Evolutionary conservation across 2,329 filamentous ascomycete species (phyloP).

Genomic region (Aspergillus sp.): DNA sequence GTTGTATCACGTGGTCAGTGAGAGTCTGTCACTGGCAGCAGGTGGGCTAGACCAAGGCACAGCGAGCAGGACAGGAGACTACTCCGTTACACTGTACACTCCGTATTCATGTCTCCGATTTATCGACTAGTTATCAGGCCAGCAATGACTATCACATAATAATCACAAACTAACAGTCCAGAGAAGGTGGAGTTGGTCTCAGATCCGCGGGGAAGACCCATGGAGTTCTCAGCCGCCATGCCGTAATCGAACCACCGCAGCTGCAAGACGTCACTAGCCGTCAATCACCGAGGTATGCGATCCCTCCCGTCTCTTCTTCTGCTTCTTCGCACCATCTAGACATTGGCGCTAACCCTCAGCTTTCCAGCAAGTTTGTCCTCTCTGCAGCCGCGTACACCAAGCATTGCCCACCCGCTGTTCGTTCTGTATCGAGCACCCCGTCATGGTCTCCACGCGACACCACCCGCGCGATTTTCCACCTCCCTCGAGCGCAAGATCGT

Average conservation of each 20-base stretch:
- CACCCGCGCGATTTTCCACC: constrained; percentile 53
- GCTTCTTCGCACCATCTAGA: not conserved
- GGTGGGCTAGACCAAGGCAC: no score
- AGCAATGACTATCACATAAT: no score
- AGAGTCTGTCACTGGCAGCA: no score
- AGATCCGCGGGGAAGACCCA: not conserved
- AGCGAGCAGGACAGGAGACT: no score
- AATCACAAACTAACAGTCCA: no score
- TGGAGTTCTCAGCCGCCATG: no score
- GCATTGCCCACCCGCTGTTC: not conserved
- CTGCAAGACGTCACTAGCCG: constrained; percentile 14
- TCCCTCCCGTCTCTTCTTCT: not conserved
- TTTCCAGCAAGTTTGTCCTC: not conserved
- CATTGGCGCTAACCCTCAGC: not conserved
- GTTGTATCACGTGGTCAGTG: no score
- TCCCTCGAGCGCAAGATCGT: constrained; percentile 24
- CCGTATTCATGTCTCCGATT: no score
- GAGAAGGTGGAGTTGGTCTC: not conserved
- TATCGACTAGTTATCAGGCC: no score
- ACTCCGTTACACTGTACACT: no score
- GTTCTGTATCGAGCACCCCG: not conserved
- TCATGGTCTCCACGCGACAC: constrained; percentile 58
- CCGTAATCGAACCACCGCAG: not conserved
- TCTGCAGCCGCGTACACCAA: not conserved
- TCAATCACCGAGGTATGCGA: not conserved